Evolutionary conservation across 257 asterid species (phyloP), one percentile per base, ranked within the genome.

Genomic region (Solanum appendiculatum): DNA sequence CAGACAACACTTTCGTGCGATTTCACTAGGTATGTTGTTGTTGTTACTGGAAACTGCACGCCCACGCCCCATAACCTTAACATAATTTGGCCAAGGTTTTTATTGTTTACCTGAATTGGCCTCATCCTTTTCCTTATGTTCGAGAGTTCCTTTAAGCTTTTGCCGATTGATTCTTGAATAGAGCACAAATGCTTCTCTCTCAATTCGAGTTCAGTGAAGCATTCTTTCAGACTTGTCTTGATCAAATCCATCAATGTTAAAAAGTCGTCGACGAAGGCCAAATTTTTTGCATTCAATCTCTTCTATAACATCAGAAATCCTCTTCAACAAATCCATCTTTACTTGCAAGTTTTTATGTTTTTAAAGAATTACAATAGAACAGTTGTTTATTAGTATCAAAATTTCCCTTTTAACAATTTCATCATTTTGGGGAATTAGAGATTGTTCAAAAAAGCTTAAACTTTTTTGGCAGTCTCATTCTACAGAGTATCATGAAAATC

Each of bases 1-100:
- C 8, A 48, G 0, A 48, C 9, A 48, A 48, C 0, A 48, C 0
- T 46, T 2, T 0, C 15, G 58, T 48, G 7, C 3, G 9, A 48
- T 48, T 48, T 48, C 3, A 48, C 1, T 0, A 0, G 3, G 0
- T 48, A 48, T 48, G 1, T 48, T 5, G 8, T 15, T 48, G 9
- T 48, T 48, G 58, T 15, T 48, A 48, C 23, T 8, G 14, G 23
- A 51, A 51, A 51, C 58, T 51, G 16, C 23, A 51, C 7, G 23
- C 16, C 21, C 23, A 51, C 58, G 0, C 58, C 1, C 23, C 21
- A 48, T 48, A 48, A 15, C 23, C 58, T 48, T 15, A 5, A 51
- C 58, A 51, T 51, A 51, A 51, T 51, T 51, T 51, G 58, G 1
- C 3, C 23, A 5, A 40, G 18, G 7, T 48, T 48, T 15, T 16